phyloP scores from a whole-genome alignment of 164 flowering plant genomes.

The Tinospora cordifolia region DNA sequence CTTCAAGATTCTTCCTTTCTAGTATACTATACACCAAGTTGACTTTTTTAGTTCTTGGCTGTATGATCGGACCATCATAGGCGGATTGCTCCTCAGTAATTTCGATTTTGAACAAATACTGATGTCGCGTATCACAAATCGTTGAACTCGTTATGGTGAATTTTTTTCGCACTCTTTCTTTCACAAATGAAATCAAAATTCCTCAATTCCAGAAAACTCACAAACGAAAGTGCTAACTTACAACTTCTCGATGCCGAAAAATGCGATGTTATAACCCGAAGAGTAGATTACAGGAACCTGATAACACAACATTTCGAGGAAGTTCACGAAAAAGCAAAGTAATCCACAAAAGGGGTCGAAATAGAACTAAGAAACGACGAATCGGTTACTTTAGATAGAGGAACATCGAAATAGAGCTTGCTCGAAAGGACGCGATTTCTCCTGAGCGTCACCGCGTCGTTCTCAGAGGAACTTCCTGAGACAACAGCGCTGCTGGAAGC shows the following conservation, averaged over 20 bases:
- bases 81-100: no score
- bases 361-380: neutral
- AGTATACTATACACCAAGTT: no score
- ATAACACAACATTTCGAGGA: neutral
- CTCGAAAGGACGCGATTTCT: constrained; percentile 59
- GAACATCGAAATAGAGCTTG: constrained; percentile 79
- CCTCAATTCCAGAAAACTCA: neutral
- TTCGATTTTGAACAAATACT: no score
- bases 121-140: no score
- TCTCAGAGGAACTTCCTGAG: constrained; percentile 14
- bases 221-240: constrained; percentile 27
- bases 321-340: neutral
- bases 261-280: constrained; percentile 57
- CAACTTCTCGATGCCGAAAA: constrained; percentile 84
- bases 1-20: no score
- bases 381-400: constrained; percentile 44
- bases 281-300: constrained; percentile 84
- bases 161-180: no score
- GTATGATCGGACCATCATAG: no score
- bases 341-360: neutral
- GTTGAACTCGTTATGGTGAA: neutral
- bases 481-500: constrained; percentile 13
- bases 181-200: neutral
- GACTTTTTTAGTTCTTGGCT: no score
- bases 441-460: constrained; percentile 33